These are phyloP conservation scores for Pluteus cervinus DNA, from an alignment of 768 basidiomycete species.

Conservation along the genomic window DNA sequence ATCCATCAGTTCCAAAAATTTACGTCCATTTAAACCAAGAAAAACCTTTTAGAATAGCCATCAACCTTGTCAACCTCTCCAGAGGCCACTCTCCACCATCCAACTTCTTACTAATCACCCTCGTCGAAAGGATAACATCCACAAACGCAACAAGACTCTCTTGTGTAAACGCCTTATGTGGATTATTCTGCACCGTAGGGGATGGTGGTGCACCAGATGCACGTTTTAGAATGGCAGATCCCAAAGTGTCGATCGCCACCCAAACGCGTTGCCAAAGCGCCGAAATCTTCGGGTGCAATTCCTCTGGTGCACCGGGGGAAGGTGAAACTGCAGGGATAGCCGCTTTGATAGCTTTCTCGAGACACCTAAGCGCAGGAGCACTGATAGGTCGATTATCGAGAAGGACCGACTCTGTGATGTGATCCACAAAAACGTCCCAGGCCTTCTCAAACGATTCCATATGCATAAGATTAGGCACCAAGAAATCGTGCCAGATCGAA, in stretches of 20 bases:
- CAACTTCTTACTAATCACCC: constrained; percentile 40
- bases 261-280: constrained; percentile 60
- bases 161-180: constrained; percentile 60
- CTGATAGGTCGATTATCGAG: constrained; percentile 65
- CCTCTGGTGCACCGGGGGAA: constrained; percentile 34
- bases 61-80: constrained; percentile 57
- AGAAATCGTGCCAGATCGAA: constrained; percentile 76
- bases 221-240: constrained; percentile 38
- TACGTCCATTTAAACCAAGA: not conserved
- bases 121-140: constrained; percentile 58
- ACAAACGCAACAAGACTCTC: constrained; percentile 82
- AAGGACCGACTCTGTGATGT: constrained; percentile 67
- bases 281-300: constrained; percentile 34
- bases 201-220: too few relatives aligned
- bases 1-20: not conserved
- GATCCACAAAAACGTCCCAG: constrained; percentile 70
- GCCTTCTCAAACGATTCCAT: constrained; percentile 64
- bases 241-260: constrained; percentile 63
- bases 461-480: constrained; percentile 65
- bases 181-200: constrained; percentile 15
- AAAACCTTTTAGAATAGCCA: constrained; percentile 72
- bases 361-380: constrained; percentile 77
- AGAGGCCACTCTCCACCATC: constrained; percentile 62
- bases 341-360: constrained; percentile 74
- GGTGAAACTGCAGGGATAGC: too few relatives aligned